phyloP scores from a whole-genome alignment of 805 yeast species.

The Wickerhamomyces bovis region DNA sequence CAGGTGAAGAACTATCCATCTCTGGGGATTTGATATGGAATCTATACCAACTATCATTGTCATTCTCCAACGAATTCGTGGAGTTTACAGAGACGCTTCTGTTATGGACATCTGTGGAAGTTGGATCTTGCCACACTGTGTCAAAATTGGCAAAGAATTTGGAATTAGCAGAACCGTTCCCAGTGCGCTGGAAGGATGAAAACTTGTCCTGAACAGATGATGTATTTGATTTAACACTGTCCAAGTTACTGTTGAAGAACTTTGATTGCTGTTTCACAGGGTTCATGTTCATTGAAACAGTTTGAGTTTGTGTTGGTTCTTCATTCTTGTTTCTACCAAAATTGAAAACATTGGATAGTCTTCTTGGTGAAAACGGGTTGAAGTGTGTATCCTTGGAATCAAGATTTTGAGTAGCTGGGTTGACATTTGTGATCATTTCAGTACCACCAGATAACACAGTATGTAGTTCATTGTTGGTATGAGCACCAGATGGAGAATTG shows the following conservation, averaged over 20 bases:
- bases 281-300: neutral
- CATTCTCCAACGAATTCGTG: conserved; percentile 11
- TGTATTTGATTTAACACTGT: neutral
- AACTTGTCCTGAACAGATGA: neutral
- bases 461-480: conserved; percentile 15
- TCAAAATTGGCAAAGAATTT: conserved; percentile 9
- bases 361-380: conserved; percentile 25
- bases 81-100: conserved; percentile 14
- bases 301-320: neutral
- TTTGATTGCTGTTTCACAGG: conserved; percentile 16
- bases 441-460: conserved; percentile 19
- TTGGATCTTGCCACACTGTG: conserved; percentile 13
- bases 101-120: conserved; percentile 5
- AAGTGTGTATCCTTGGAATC: conserved; percentile 9
- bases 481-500: conserved; percentile 17
- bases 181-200: conserved; percentile 1
- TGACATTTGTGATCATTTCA: neutral
- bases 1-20: neutral
- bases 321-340: conserved; percentile 19
- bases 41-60: conserved; percentile 15
- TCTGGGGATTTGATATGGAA: conserved; percentile 6
- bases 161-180: neutral
- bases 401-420: neutral
- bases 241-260: conserved; percentile 16
- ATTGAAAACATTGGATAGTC: conserved; percentile 25